A percentile compares a stretch with the other conserved stretches of the same genome.
Conservation (phyloP, 495 filamentous ascomycete genomes). For the Cercophora newfieldiana region DNA sequence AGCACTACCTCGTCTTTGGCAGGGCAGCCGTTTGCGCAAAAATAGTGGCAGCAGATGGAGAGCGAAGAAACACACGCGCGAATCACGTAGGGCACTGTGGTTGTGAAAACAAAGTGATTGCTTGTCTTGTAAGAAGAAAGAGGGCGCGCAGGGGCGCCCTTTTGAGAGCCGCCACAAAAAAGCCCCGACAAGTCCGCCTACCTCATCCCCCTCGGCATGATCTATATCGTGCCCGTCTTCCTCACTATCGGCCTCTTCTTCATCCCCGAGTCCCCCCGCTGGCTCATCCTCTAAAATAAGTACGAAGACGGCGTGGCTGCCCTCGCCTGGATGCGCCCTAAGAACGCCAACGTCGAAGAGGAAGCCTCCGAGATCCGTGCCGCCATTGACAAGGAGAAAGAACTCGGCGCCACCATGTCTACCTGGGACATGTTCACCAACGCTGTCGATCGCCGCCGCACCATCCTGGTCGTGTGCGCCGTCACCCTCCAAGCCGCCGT, state of each 20-base stretch:
- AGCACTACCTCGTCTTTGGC: too few species aligned
- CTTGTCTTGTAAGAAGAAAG: not conserved
- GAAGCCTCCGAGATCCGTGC: conserved; percentile 56
- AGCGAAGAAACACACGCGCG: not conserved
- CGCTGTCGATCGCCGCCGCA: conserved; percentile 55
- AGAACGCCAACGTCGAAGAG: conserved; percentile 39
- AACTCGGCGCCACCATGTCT: conserved; percentile 41
- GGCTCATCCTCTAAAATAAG: conserved; percentile 55
- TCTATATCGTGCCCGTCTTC: conserved; percentile 58
- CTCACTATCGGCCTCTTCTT: conserved; percentile 55
- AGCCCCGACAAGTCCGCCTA: conserved; percentile 46
- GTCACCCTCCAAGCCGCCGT: conserved; percentile 57
- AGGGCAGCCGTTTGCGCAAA: too few species aligned
- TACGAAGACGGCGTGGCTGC: conserved; percentile 53
- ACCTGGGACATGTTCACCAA: conserved; percentile 56
- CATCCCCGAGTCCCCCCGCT: conserved; percentile 65
- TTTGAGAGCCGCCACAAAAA: not conserved
- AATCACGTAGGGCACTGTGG: not conserved
- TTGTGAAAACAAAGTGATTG: not conserved
- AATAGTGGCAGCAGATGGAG: too few species aligned
- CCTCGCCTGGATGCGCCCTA: conserved; percentile 51
- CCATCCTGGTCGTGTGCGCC: conserved; percentile 49
- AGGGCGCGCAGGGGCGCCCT: not conserved
- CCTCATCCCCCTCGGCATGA: conserved; percentile 59
- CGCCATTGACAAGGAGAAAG: conserved; percentile 52